Evolutionary conservation across 257 asterid species (phyloP).

Genomic region (Solanum bulbocastanum): DNA sequence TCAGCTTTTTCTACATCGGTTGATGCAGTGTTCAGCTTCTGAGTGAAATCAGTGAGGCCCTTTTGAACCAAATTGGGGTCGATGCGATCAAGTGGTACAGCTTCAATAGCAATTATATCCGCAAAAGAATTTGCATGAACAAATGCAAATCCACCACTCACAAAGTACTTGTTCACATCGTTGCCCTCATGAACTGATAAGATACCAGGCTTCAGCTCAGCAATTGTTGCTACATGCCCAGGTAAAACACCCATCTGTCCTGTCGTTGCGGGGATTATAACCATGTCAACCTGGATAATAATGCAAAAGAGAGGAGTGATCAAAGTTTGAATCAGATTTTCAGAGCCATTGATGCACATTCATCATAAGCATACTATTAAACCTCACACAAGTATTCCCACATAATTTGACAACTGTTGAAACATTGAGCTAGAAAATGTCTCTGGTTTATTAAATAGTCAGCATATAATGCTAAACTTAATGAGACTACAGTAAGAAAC

Average conservation of each 20-base stretch:
- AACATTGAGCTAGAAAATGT: background rate
- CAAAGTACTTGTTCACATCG: constrained; percentile 54
- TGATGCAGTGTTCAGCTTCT: constrained; percentile 62
- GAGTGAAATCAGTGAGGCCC: constrained; percentile 64
- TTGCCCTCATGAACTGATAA: constrained; percentile 70
- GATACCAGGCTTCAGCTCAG: constrained; percentile 78
- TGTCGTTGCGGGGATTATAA: constrained; percentile 68
- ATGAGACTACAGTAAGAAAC: background rate
- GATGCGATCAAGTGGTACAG: constrained; percentile 56
- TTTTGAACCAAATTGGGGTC: constrained; percentile 61
- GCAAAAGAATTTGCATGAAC: constrained; percentile 70
- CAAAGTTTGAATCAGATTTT: background rate
- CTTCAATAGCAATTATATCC: constrained; percentile 69
- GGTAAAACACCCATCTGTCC: constrained; percentile 97
- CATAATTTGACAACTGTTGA: background rate
- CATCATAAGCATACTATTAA: background rate
- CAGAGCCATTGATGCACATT: background rate
- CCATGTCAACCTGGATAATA: constrained; percentile 78
- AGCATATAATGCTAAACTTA: background rate
- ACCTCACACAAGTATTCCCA: background rate
- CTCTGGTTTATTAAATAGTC: background rate
- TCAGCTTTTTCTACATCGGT: constrained; percentile 84
- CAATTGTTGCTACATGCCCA: constrained; percentile 82
- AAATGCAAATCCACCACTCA: constrained; percentile 78
- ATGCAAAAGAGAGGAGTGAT: background rate